Conservation (phyloP, 148 eudicot species). For the Camellia japonica region DNA sequence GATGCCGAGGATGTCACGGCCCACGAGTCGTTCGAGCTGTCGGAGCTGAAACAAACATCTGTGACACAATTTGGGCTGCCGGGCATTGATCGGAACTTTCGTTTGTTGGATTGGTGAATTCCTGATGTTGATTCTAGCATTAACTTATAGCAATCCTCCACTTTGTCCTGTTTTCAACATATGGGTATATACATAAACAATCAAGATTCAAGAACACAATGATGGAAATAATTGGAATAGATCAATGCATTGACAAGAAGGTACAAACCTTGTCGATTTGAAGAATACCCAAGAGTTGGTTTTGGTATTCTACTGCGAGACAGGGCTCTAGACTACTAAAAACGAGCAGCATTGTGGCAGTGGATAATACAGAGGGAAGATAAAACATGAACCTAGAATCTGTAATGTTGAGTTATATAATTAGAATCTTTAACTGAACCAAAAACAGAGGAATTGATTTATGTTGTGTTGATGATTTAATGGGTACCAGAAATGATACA, state of each 20-base stretch:
- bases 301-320: slow-evolving; percentile 41
- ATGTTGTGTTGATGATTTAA: background rate
- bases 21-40: slow-evolving; percentile 62
- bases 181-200: background rate
- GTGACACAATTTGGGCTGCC: slow-evolving; percentile 70
- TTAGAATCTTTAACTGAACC: background rate
- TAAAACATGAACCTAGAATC: slow-evolving; percentile 52
- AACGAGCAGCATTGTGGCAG: slow-evolving; percentile 63
- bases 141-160: slow-evolving; percentile 52
- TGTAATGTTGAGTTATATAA: slow-evolving; percentile 19
- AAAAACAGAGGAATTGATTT: background rate
- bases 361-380: slow-evolving; percentile 66
- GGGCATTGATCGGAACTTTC: slow-evolving; percentile 48
- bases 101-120: slow-evolving; percentile 41
- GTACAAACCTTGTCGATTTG: slow-evolving; percentile 51
- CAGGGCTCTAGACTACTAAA: slow-evolving; percentile 47
- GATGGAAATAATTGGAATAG: background rate
- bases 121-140: slow-evolving; percentile 39
- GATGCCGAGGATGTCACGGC: slow-evolving; percentile 27
- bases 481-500: slow-evolving; percentile 49
- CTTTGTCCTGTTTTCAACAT: slow-evolving; percentile 45
- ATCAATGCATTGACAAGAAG: background rate
- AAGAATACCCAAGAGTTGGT: slow-evolving; percentile 46
- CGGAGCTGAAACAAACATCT: slow-evolving; percentile 64
- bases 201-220: background rate